Evolutionary conservation across 2,329 filamentous ascomycete genomes (phyloP).

Genomic region (Aspergillus chevalieri): DNA sequence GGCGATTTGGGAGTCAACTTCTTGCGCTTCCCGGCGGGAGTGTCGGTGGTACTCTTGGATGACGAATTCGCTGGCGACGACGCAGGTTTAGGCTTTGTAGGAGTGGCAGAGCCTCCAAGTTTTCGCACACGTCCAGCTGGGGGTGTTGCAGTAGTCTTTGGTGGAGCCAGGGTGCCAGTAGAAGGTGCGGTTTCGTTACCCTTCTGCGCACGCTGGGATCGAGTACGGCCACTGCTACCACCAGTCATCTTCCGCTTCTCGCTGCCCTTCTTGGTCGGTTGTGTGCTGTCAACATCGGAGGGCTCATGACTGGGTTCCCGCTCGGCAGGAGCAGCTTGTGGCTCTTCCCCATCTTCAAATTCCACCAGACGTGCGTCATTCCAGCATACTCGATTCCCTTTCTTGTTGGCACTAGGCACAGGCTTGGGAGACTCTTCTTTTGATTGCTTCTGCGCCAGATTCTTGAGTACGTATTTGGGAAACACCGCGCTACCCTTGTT

Average conservation of each 20-base stretch:
- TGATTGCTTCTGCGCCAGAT: conserved; percentile 15
- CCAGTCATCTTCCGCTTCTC: conserved; percentile 20
- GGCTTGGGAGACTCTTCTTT: background rate
- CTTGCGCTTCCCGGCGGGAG: conserved; percentile 25
- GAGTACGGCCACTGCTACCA: conserved; percentile 15
- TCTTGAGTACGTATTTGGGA: conserved; percentile 26
- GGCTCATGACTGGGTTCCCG: conserved; percentile 16
- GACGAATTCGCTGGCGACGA: conserved; percentile 13
- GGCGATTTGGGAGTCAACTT: conserved; percentile 32
- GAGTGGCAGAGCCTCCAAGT: background rate
- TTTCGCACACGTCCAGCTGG: background rate
- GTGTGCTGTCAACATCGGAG: conserved; percentile 9
- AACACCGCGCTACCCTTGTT: conserved; percentile 36
- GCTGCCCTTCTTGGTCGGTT: conserved; percentile 12
- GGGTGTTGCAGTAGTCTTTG: conserved; percentile 15
- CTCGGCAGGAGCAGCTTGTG: conserved; percentile 7
- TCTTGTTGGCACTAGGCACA: conserved; percentile 5
- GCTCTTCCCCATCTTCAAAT: conserved; percentile 23
- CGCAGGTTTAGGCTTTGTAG: conserved; percentile 3
- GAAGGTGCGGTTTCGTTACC: too few species aligned
- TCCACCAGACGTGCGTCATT: conserved; percentile 32
- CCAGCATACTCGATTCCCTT: conserved; percentile 31
- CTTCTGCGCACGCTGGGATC: conserved; percentile 12
- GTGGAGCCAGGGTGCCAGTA: conserved; percentile 7
- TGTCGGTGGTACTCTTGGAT: conserved; percentile 8